Evolutionary conservation across 2,329 filamentous ascomycete species (phyloP).

Genomic region (Ascochyta lentis): DNA sequence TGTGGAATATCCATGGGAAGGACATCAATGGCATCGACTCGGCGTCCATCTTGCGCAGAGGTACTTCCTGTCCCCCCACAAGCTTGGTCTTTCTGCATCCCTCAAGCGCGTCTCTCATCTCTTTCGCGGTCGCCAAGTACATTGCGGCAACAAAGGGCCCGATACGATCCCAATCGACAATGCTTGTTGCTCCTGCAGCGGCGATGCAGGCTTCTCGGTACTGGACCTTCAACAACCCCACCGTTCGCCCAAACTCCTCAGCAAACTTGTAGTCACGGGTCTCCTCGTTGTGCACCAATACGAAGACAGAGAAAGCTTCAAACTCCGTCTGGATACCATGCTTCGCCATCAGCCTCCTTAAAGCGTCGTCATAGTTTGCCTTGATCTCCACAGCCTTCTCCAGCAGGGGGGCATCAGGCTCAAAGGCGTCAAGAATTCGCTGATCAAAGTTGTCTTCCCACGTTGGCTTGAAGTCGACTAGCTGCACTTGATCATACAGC

Average conservation of each 20-base stretch:
- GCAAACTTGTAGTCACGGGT: slow-evolving; percentile 84
- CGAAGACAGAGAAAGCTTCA: slow-evolving; percentile 88
- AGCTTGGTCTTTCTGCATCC: slow-evolving; percentile 54
- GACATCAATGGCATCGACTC: slow-evolving; percentile 82
- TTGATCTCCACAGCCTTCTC: slow-evolving; percentile 72
- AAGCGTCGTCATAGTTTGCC: slow-evolving; percentile 74
- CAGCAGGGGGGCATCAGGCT: slow-evolving; percentile 62
- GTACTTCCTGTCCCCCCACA: slow-evolving; percentile 49
- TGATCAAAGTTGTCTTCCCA: slow-evolving; percentile 77
- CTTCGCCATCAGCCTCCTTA: slow-evolving; percentile 84
- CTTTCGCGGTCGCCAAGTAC: slow-evolving; percentile 80
- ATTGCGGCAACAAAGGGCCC: slow-evolving; percentile 82
- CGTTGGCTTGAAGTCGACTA: slow-evolving; percentile 73
- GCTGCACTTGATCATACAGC: slow-evolving; percentile 79
- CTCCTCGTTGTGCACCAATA: slow-evolving; percentile 74
- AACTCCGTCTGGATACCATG: slow-evolving; percentile 86
- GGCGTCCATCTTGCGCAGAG: slow-evolving; percentile 49
- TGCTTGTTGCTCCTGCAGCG: slow-evolving; percentile 59
- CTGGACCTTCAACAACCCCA: slow-evolving; percentile 68
- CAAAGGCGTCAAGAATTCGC: slow-evolving; percentile 71
- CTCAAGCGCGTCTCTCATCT: slow-evolving; percentile 66
- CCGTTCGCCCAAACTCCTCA: slow-evolving; percentile 78
- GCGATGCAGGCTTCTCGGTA: slow-evolving; percentile 72
- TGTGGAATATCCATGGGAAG: slow-evolving; percentile 90
- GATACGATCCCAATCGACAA: slow-evolving; percentile 55